Percentiles rank a stretch among this genome's conserved stretches.
These are phyloP conservation scores for Daldinia childiae DNA, from an alignment of 495 filamentous ascomycete genomes.

Conservation along the genomic window DNA sequence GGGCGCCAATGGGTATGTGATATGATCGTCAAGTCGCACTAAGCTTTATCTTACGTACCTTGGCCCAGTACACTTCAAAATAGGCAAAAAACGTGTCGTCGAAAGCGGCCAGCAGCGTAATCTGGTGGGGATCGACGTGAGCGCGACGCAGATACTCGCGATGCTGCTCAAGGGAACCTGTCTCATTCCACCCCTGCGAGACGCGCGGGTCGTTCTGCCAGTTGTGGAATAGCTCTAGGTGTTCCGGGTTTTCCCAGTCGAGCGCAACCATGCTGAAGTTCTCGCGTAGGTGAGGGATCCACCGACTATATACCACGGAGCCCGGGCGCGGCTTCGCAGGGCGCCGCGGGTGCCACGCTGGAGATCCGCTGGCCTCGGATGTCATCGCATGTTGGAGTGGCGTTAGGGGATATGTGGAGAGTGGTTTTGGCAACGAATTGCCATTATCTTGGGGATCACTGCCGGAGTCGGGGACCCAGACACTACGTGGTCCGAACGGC, in stretches of 20 bases:
- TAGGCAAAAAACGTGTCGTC: slow-evolving; percentile 70
- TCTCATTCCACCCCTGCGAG: slow-evolving; percentile 74
- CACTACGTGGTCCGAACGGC: slow-evolving; percentile 68
- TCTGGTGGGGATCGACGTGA: slow-evolving; percentile 69
- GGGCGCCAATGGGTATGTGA: not conserved
- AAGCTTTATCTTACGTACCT: slow-evolving; percentile 54
- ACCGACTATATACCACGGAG: slow-evolving; percentile 71
- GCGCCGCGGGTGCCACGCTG: slow-evolving; percentile 66
- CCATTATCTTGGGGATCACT: not conserved
- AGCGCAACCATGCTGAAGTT: slow-evolving; percentile 72
- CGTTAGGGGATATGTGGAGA: slow-evolving; percentile 61
- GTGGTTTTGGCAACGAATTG: slow-evolving; percentile 53
- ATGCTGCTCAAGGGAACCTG: slow-evolving; percentile 70
- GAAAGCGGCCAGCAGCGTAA: slow-evolving; percentile 70
- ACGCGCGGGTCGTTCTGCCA: slow-evolving; percentile 80
- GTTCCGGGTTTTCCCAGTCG: slow-evolving; percentile 61
- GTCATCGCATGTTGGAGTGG: slow-evolving; percentile 67
- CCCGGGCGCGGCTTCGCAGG: slow-evolving; percentile 68
- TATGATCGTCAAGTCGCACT: not conserved
- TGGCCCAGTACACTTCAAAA: slow-evolving; percentile 77
- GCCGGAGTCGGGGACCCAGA: slow-evolving; percentile 61
- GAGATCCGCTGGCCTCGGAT: slow-evolving; percentile 42
- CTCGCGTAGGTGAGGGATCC: slow-evolving; percentile 71
- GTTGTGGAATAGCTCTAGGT: slow-evolving; percentile 68
- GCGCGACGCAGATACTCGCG: slow-evolving; percentile 67